Percentiles rank a stretch among this genome's conserved stretches.
phyloP scores from a whole-genome alignment of 2,329 filamentous ascomycete species.

The Lachnellula suecica region DNA sequence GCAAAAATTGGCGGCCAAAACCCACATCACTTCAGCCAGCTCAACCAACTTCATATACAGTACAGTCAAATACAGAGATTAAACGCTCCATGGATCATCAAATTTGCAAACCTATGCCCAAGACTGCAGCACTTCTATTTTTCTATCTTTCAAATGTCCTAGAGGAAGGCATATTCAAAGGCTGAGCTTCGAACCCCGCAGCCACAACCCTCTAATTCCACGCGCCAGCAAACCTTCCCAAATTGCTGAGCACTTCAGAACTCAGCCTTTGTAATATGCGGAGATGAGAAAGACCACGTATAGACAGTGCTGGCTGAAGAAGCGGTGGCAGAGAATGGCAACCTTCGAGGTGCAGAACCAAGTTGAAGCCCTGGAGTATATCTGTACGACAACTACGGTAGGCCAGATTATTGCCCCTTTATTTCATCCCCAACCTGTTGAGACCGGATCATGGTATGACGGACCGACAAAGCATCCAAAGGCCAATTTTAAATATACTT shows the following conservation, averaged over 20 bases:
- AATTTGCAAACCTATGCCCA: slow-evolving; percentile 13
- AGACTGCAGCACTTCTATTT: slow-evolving; percentile 9
- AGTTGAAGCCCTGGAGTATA: too few relatives aligned
- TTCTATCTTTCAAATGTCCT: slow-evolving; percentile 11
- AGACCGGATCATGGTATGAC: too few relatives aligned
- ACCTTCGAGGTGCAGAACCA: slow-evolving; percentile 59
- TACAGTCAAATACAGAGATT: slow-evolving; percentile 9
- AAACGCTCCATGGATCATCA: slow-evolving; percentile 19
- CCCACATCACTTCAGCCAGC: neutral
- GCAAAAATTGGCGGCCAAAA: too few relatives aligned
- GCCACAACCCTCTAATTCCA: slow-evolving; percentile 56
- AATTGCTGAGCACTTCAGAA: slow-evolving; percentile 43
- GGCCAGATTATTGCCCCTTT: too few relatives aligned
- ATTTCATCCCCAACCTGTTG: too few relatives aligned
- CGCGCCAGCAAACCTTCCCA: slow-evolving; percentile 53
- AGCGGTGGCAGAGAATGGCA: slow-evolving; percentile 55
- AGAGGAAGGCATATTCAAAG: slow-evolving; percentile 2
- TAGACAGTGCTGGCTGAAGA: slow-evolving; percentile 54
- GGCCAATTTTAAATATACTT: too few relatives aligned
- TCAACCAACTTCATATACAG: neutral
- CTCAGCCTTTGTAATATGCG: slow-evolving; percentile 52
- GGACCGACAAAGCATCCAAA: too few relatives aligned
- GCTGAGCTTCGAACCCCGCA: slow-evolving; percentile 45
- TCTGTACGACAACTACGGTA: too few relatives aligned
- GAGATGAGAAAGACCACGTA: slow-evolving; percentile 52